phyloP scores from a whole-genome alignment of 345 rosid species.

The Eucalyptus paniculata region DNA sequence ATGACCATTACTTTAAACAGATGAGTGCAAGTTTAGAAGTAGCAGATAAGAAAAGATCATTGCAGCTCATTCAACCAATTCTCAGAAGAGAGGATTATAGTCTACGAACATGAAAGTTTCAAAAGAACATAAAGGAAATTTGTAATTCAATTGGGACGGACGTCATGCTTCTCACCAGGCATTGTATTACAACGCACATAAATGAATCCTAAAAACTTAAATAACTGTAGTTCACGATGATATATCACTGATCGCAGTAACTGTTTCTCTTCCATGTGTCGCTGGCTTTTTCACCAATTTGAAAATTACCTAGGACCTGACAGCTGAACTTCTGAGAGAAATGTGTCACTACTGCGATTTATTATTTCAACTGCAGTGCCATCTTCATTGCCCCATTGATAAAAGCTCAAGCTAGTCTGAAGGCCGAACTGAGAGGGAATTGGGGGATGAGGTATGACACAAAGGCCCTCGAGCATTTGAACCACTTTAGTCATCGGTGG shows the following conservation, averaged over 20 bases:
- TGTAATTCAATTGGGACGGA: too few relatives aligned
- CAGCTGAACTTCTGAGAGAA: conserved; percentile 11
- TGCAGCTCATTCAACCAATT: not conserved
- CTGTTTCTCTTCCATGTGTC: not conserved
- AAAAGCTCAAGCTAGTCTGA: not conserved
- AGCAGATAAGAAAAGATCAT: not conserved
- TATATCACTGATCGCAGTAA: not conserved
- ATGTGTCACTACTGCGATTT: not conserved
- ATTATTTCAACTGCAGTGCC: not conserved
- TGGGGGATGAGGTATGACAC: conserved; percentile 16
- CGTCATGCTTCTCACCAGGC: too few relatives aligned
- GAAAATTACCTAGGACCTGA: conserved; percentile 28
- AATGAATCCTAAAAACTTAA: too few relatives aligned
- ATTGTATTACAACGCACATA: too few relatives aligned
- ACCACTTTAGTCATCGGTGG: conserved; percentile 42
- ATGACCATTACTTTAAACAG: not conserved
- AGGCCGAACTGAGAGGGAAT: not conserved
- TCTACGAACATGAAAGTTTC: not conserved
- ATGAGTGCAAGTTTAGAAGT: not conserved
- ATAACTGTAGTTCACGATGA: too few relatives aligned
- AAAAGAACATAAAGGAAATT: not conserved
- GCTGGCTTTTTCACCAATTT: not conserved
- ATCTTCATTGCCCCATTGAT: conserved; percentile 13
- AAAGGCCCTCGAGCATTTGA: conserved; percentile 39
- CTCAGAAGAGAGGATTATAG: not conserved